A percentile compares a stretch with the other conserved stretches of the same genome.
Evolutionary conservation across 306 rosid genomes (phyloP).

Genomic region (Quercus robur): DNA sequence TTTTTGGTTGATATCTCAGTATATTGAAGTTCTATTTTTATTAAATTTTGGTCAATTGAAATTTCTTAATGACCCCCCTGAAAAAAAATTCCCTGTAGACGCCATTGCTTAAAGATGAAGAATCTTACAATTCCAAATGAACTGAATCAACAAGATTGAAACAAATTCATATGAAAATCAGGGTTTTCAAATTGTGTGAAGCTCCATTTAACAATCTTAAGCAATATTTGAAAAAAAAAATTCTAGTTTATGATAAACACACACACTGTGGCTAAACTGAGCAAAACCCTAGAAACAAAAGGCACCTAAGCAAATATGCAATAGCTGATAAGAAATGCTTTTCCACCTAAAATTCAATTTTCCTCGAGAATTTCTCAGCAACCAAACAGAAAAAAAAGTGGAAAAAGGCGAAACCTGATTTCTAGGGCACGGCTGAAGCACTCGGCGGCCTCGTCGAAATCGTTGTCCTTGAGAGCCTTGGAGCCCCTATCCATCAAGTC

Average conservation of each 20-base stretch:
- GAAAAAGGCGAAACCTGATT: constrained; percentile 60
- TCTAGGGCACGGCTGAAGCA: constrained; percentile 93
- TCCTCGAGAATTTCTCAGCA: not conserved
- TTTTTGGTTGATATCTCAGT: too few species aligned
- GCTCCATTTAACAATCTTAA: not conserved
- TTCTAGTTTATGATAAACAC: not conserved
- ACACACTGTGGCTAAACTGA: too few species aligned
- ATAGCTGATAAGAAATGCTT: not conserved
- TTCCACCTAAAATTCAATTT: too few species aligned
- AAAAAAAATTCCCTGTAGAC: not conserved
- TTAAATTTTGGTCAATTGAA: too few species aligned
- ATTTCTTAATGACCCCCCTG: too few species aligned
- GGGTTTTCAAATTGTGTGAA: not conserved
- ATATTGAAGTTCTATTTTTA: too few species aligned
- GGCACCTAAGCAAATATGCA: not conserved
- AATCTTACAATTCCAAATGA: not conserved
- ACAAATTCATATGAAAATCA: not conserved
- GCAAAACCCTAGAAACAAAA: not conserved
- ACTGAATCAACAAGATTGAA: not conserved
- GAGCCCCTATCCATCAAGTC: constrained; percentile 71
- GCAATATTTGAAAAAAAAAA: not conserved
- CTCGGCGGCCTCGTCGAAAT: constrained; percentile 73
- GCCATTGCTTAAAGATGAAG: too few species aligned
- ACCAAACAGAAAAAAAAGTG: not conserved
- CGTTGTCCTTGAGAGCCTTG: constrained; percentile 61